Evolutionary conservation across 257 asterid species (phyloP), one percentile per base, ranked within the genome.

Genomic region (Petunia secreta): DNA sequence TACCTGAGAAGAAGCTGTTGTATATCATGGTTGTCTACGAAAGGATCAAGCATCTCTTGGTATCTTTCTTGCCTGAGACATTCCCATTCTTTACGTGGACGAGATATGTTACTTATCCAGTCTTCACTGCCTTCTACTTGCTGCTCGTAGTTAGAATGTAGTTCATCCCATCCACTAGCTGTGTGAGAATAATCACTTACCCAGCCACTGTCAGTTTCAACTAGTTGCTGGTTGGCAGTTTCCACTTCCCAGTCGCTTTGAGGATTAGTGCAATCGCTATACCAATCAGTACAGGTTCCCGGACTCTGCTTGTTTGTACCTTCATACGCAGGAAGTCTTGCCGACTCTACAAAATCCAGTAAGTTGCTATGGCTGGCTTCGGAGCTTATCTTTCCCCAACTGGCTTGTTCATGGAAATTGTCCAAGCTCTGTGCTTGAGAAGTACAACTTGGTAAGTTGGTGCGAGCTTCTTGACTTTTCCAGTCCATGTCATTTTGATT

Each of bases 71-170:
- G 91, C 81, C 98, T 92, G 57, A 94, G 94, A 81, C 74, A 89
- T 85, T 94, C 98, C 98, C 98, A 94, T 58, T 90, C 90, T 53
- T 94, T 88, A 5, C 94, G 94, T 8, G 98, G 98, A 58, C 98
- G 96, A 52, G 98, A 90, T 38, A 94, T 89, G 86, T 89, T 88
- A 60, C 75, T 85, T 80, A 91, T 89, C 98, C 98, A 94, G 59
- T 92, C 93, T 25, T 75, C 85, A 65, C 80, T 76, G 81, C 11
- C 80, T 48, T 53, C 88, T 74, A 39, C 86, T 68, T 68, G 82
- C 46, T 89, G 88, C 76, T 85, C 63, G 63, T 85, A 67, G 39
- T 59, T 89, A 25, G 83, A 87, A 40, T 88, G 86, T 80, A 76
- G 60, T 77, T 87, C 94, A 81, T 89, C 93, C 92, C 93, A 90